These are phyloP conservation scores for Mortierella sp. DNA, from an alignment of 371 early-diverging fungal genomes.

Conservation along the genomic window DNA sequence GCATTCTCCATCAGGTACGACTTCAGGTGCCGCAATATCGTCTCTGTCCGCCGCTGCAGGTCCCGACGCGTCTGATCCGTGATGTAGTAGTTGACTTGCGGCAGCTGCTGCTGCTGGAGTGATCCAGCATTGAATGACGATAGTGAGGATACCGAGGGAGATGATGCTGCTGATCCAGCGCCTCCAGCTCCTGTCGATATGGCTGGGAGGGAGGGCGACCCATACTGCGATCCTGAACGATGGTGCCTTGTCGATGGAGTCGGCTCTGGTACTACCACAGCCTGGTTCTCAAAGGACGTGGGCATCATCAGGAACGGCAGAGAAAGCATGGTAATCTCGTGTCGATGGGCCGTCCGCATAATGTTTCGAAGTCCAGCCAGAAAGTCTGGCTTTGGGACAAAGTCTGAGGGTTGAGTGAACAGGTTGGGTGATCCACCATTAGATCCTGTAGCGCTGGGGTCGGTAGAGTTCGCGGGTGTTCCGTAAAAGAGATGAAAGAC, in stretches of 20 bases:
- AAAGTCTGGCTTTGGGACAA: constrained; percentile 48
- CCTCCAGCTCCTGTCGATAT: constrained; percentile 2
- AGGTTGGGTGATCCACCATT: constrained; percentile 15
- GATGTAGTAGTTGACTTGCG: constrained; percentile 15
- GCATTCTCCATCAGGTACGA: constrained; percentile 50
- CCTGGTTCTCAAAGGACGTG: constrained; percentile 58
- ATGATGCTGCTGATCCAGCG: constrained; percentile 6
- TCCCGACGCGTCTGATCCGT: constrained; percentile 47
- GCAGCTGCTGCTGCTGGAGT: constrained; percentile 10
- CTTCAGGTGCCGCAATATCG: constrained; percentile 37
- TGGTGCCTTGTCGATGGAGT: constrained; percentile 16
- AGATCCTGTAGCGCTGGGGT: neutral
- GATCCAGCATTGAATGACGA: constrained; percentile 14
- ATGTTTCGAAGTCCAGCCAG: constrained; percentile 77
- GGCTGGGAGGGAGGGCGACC: constrained; percentile 19
- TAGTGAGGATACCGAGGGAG: constrained; percentile 24
- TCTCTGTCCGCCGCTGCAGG: constrained; percentile 34
- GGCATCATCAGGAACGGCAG: constrained; percentile 79
- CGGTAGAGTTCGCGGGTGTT: neutral
- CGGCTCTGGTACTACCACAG: constrained; percentile 12
- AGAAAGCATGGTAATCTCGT: constrained; percentile 75
- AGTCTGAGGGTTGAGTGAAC: constrained; percentile 25
- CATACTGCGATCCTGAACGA: constrained; percentile 22
- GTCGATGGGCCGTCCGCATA: constrained; percentile 72
- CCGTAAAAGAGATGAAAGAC: constrained; percentile 75